Percentiles rank a stretch among this genome's conserved stretches.
Conservation (phyloP, 1,139 yeast genomes). For the Barnettozyma hawaiiensis region DNA sequence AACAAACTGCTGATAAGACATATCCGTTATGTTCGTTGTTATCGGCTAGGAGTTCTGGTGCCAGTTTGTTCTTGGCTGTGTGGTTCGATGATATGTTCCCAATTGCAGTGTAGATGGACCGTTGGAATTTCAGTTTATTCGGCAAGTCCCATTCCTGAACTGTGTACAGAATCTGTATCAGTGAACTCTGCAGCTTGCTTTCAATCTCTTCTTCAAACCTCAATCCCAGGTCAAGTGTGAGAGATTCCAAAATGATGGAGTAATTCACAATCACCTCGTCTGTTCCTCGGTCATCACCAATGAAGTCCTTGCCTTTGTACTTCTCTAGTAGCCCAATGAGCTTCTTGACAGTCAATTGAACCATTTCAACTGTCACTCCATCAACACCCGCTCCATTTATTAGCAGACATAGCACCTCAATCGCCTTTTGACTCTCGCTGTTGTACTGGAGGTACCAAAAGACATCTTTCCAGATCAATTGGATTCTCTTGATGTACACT, state of each 20-base stretch:
- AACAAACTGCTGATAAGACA: slow-evolving; percentile 19
- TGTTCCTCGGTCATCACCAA: slow-evolving; percentile 22
- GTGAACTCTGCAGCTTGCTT: slow-evolving; percentile 7
- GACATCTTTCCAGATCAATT: slow-evolving; percentile 10
- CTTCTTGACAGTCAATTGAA: slow-evolving; percentile 12
- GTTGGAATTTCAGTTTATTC: slow-evolving; percentile 18
- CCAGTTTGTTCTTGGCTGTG: slow-evolving; percentile 14
- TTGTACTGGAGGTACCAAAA: slow-evolving; percentile 11
- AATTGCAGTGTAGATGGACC: slow-evolving; percentile 20
- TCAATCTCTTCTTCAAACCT: slow-evolving; percentile 16
- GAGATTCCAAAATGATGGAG: slow-evolving; percentile 16
- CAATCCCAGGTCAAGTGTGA: slow-evolving; percentile 17
- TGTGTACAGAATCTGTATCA: slow-evolving; percentile 8
- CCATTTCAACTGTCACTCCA: slow-evolving; percentile 5
- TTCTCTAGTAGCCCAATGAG: slow-evolving; percentile 1
- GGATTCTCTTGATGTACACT: slow-evolving; percentile 3
- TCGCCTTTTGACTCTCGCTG: slow-evolving; percentile 11
- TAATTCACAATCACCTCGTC: slow-evolving; percentile 17
- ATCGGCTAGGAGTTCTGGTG: slow-evolving; percentile 1
- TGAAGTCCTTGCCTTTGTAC: slow-evolving; percentile 4
- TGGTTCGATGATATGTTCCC: slow-evolving; percentile 25
- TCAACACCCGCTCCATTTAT: slow-evolving; percentile 9
- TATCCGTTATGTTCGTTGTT: slow-evolving; percentile 20
- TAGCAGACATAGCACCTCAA: slow-evolving; percentile 20
- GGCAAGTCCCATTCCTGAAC: slow-evolving; percentile 14